Evolutionary conservation across 371 early-diverging fungal genomes (phyloP).

Genomic region (Apophysomyces trapeziformis): DNA sequence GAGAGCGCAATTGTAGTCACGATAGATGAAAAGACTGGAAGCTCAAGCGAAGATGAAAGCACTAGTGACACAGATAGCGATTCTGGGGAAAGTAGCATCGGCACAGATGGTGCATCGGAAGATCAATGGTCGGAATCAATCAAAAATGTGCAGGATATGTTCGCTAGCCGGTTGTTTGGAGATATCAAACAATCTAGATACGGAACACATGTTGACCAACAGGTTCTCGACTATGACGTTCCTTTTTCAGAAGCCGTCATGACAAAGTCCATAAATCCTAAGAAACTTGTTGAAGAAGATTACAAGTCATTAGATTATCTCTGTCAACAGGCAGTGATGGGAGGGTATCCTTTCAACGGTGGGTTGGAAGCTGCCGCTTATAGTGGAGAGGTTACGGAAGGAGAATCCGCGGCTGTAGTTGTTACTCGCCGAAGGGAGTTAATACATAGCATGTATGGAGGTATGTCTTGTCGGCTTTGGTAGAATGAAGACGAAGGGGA

Average conservation of each 20-base stretch:
- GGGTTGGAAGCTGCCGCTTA: conserved; percentile 46
- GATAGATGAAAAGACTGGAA: neutral
- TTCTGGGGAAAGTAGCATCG: conserved; percentile 3
- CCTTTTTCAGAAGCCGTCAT: conserved; percentile 16
- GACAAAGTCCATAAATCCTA: conserved; percentile 15
- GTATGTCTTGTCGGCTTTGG: conserved; percentile 25
- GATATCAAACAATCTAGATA: conserved; percentile 14
- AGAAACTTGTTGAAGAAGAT: conserved; percentile 19
- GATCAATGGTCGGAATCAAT: conserved; percentile 22
- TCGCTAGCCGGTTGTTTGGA: conserved; percentile 29
- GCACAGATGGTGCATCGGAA: conserved; percentile 8
- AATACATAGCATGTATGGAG: conserved; percentile 48
- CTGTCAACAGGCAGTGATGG: conserved; percentile 55
- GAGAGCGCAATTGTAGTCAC: conserved; percentile 2
- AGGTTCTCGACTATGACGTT: conserved; percentile 18
- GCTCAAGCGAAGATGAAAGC: conserved; percentile 16
- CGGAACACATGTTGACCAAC: conserved; percentile 13
- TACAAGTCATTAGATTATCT: conserved; percentile 35
- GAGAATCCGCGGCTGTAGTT: conserved; percentile 53
- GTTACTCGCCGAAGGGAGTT: conserved; percentile 53
- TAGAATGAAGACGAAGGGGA: too few relatives aligned
- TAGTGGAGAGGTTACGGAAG: conserved; percentile 53
- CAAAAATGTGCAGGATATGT: conserved; percentile 41
- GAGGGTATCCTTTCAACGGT: conserved; percentile 60
- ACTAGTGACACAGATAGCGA: conserved; percentile 16